Conservation (phyloP, 2,329 filamentous ascomycete genomes). For the Alternaria angustiovoidea region DNA sequence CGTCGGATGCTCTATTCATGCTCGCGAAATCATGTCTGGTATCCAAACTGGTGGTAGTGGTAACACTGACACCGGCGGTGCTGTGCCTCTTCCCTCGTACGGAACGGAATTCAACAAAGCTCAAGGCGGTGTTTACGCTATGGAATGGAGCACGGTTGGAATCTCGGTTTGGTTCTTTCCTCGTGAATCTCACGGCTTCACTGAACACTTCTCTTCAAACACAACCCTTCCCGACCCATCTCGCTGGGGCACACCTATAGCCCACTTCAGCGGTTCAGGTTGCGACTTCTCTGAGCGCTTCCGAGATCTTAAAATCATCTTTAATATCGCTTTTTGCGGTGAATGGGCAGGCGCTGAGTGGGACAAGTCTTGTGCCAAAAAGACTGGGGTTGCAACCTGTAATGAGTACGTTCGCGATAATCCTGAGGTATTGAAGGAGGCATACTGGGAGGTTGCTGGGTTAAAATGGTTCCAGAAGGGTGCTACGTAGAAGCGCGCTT, state of each 20-base stretch:
- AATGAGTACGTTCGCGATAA: conserved; percentile 43
- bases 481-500: neutral
- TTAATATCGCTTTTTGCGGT: conserved; percentile 63
- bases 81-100: conserved; percentile 38
- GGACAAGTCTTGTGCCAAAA: conserved; percentile 47
- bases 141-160: conserved; percentile 47
- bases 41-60: neutral
- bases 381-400: conserved; percentile 59
- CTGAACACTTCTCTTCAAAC: conserved; percentile 3
- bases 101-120: conserved; percentile 45
- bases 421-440: conserved; percentile 39
- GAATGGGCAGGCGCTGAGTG: conserved; percentile 67
- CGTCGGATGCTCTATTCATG: conserved; percentile 43
- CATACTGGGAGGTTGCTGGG: conserved; percentile 48
- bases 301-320: conserved; percentile 46
- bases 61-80: neutral
- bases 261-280: conserved; percentile 49
- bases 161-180: conserved; percentile 57
- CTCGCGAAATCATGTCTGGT: neutral
- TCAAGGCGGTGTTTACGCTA: conserved; percentile 53
- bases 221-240: conserved; percentile 23
- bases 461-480: conserved; percentile 39
- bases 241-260: conserved; percentile 39
- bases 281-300: conserved; percentile 57
- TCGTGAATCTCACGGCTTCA: conserved; percentile 18